Conservation (phyloP, 768 basidiomycete species). For the Leccinellum rugosiceps region DNA sequence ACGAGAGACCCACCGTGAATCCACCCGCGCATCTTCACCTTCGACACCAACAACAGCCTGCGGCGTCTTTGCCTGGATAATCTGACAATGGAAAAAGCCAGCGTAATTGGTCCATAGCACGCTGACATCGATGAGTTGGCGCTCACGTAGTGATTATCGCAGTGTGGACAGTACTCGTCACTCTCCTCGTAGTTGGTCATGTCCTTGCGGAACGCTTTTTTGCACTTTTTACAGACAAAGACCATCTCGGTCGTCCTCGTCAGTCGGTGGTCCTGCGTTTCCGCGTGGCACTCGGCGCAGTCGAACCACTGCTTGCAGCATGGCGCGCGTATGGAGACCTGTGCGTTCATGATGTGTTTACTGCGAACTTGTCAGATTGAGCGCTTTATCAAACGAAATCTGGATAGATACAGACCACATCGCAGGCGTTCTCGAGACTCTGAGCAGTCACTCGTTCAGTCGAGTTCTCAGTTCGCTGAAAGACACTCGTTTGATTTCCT, state of each 20-base stretch:
- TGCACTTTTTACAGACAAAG: slow-evolving; percentile 86
- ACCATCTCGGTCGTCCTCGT: slow-evolving; percentile 78
- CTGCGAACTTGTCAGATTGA: slow-evolving; percentile 37
- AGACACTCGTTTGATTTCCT: background rate
- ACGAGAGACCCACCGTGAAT: slow-evolving; percentile 62
- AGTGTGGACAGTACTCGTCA: slow-evolving; percentile 97
- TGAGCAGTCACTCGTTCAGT: background rate
- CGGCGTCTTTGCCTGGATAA: slow-evolving; percentile 90
- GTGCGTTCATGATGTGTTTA: slow-evolving; percentile 95
- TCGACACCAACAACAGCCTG: slow-evolving; percentile 83
- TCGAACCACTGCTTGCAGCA: slow-evolving; percentile 99
- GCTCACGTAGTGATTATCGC: slow-evolving; percentile 96
- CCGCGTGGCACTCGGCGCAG: slow-evolving; percentile 93
- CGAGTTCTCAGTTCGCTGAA: background rate
- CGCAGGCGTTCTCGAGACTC: background rate
- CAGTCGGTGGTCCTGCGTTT: slow-evolving; percentile 70
- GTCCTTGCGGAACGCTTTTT: slow-evolving; percentile 96
- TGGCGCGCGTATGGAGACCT: slow-evolving; percentile 93
- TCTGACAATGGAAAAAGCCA: slow-evolving; percentile 42
- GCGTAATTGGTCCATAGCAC: background rate
- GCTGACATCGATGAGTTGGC: background rate
- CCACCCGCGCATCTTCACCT: slow-evolving; percentile 86
- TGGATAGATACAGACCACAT: slow-evolving; percentile 27
- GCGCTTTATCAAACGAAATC: background rate
- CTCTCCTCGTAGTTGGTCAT: slow-evolving; percentile 91